phyloP scores from a whole-genome alignment of 1,139 yeast species.

The Lipomyces yarrowii region DNA sequence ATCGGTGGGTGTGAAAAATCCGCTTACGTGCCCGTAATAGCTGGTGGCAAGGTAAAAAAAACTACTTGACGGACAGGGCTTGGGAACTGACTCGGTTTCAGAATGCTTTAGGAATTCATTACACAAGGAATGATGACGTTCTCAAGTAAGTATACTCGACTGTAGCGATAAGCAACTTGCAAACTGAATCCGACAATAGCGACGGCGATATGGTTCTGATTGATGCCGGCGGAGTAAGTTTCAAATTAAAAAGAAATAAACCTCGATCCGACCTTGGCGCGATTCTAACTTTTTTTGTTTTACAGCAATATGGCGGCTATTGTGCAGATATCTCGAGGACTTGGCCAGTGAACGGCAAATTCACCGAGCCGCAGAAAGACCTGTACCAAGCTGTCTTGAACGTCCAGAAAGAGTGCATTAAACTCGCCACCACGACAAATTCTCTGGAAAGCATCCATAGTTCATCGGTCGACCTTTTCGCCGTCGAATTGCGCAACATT shows the following conservation, averaged over 20 bases:
- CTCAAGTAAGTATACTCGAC: constrained; percentile 25
- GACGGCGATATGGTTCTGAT: constrained; percentile 85
- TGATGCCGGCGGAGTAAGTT: constrained; percentile 79
- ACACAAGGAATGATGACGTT: constrained; percentile 32
- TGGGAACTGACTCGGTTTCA: constrained; percentile 6
- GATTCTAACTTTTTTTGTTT: neutral
- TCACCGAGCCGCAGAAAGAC: constrained; percentile 77
- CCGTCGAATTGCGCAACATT: constrained; percentile 65
- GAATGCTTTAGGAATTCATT: constrained; percentile 35
- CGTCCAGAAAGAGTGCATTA: constrained; percentile 79
- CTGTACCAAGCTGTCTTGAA: constrained; percentile 84
- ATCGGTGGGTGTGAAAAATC: constrained; percentile 85
- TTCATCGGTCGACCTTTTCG: constrained; percentile 60
- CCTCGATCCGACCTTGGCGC: neutral
- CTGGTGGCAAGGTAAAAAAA: constrained; percentile 60
- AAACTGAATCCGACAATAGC: constrained; percentile 53
- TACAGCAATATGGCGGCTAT: constrained; percentile 75
- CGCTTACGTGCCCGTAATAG: constrained; percentile 95
- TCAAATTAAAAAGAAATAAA: neutral
- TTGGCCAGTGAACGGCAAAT: constrained; percentile 84
- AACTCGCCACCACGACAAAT: constrained; percentile 57
- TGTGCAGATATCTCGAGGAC: constrained; percentile 95
- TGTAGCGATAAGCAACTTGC: constrained; percentile 31
- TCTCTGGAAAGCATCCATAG: constrained; percentile 80
- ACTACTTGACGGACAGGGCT: neutral